phyloP scores from a whole-genome alignment of 495 filamentous ascomycete genomes.

The Aspergillus sclerotioniger region DNA sequence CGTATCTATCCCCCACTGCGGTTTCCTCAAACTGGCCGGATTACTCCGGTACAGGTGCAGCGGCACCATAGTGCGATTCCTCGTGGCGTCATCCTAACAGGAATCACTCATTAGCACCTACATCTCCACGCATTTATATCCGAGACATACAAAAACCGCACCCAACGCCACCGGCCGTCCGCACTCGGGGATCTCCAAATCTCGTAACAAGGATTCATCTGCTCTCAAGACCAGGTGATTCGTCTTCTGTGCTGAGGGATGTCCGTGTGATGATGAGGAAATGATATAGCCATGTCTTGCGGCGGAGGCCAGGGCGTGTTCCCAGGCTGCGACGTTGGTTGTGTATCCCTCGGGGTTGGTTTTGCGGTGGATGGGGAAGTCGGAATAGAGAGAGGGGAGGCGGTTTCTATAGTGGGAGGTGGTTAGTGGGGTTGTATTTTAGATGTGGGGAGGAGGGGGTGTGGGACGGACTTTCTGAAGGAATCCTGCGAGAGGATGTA shows the following conservation, averaged over 20 bases:
- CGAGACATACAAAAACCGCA: slow-evolving; percentile 64
- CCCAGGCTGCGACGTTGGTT: slow-evolving; percentile 85
- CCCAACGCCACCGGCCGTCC: slow-evolving; percentile 82
- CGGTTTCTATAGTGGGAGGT: slow-evolving; percentile 58
- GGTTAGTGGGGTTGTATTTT: not conserved
- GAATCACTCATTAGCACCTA: slow-evolving; percentile 1
- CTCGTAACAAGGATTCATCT: slow-evolving; percentile 65
- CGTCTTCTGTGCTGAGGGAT: slow-evolving; percentile 24
- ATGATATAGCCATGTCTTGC: slow-evolving; percentile 64
- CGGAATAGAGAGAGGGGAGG: slow-evolving; percentile 89
- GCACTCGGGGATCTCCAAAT: slow-evolving; percentile 73
- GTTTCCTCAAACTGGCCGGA: slow-evolving; percentile 50
- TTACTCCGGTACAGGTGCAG: slow-evolving; percentile 59
- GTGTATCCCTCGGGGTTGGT: slow-evolving; percentile 89
- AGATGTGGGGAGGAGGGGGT: not conserved
- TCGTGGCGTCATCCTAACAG: slow-evolving; percentile 63
- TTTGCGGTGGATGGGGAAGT: slow-evolving; percentile 73
- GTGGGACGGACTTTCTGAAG: slow-evolving; percentile 56
- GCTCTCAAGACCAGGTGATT: slow-evolving; percentile 61
- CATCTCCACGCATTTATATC: too few relatives aligned
- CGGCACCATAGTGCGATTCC: slow-evolving; percentile 65
- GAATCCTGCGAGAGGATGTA: slow-evolving; percentile 62
- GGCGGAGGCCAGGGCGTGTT: slow-evolving; percentile 66
- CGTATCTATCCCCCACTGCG: slow-evolving; percentile 55
- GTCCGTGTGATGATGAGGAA: slow-evolving; percentile 24